A percentile compares a stretch with the other conserved stretches of the same genome.
These are phyloP conservation scores for Umbelopsis vinacea DNA, from an alignment of 192 early-diverging fungal species.

Conservation along the genomic window DNA sequence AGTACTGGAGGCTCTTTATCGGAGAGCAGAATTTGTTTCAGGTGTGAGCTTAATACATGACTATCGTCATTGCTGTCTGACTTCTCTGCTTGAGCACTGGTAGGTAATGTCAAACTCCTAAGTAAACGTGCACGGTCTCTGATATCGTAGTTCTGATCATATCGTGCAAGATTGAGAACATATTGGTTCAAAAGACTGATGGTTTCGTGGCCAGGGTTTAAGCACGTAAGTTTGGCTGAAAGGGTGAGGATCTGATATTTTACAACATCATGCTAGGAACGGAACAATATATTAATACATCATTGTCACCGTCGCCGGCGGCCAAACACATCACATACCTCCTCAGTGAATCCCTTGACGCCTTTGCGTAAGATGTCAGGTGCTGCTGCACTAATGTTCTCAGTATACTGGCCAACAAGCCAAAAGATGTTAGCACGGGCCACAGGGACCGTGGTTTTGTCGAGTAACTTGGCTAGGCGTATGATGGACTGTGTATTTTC, in stretches of 20 bases:
- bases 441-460: constrained; percentile 64
- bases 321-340: constrained; percentile 39
- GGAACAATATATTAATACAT: background rate
- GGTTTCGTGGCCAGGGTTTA: constrained; percentile 48
- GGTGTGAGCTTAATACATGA: constrained; percentile 49
- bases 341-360: constrained; percentile 61
- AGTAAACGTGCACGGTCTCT: constrained; percentile 87
- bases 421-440: constrained; percentile 88
- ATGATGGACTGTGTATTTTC: constrained; percentile 55
- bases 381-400: constrained; percentile 63
- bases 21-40: constrained; percentile 63
- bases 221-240: constrained; percentile 67
- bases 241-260: constrained; percentile 88
- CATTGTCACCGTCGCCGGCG: no score
- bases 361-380: constrained; percentile 84
- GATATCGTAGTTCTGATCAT: constrained; percentile 87
- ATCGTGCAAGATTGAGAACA: constrained; percentile 86
- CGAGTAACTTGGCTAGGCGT: constrained; percentile 63
- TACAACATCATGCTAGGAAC: constrained; percentile 60
- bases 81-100: background rate
- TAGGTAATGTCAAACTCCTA: constrained; percentile 42
- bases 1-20: constrained; percentile 56
- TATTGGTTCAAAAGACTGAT: constrained; percentile 66
- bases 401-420: constrained; percentile 83
- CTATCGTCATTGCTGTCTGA: constrained; percentile 19